Conservation (phyloP, 2,329 filamentous ascomycete genomes). For the Epichloe hybrida region DNA sequence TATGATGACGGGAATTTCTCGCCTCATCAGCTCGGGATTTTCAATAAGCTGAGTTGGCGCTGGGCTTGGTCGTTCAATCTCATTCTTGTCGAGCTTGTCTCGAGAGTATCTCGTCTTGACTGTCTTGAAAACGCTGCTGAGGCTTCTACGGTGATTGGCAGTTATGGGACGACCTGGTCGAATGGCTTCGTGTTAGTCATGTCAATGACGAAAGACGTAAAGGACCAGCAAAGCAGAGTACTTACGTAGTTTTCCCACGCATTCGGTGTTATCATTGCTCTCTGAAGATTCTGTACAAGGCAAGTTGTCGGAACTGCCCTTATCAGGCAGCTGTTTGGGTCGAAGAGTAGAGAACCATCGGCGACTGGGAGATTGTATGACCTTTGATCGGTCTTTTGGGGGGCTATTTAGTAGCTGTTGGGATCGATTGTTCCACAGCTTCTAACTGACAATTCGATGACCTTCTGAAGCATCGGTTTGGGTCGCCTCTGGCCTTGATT, state of each 20-base stretch:
- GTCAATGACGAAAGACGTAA: too few species aligned
- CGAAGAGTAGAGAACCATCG: conserved; percentile 11
- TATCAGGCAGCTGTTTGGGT: not conserved
- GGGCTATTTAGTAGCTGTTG: conserved; percentile 5
- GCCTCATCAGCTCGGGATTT: not conserved
- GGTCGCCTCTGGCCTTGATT: conserved; percentile 5
- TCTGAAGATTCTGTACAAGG: not conserved
- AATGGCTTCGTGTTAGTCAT: not conserved
- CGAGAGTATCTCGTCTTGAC: conserved; percentile 15
- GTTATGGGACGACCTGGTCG: not conserved
- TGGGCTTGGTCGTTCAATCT: not conserved
- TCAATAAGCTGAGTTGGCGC: not conserved
- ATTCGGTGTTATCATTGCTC: not conserved
- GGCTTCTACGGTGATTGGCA: conserved; percentile 13
- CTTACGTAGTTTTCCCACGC: not conserved
- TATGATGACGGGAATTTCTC: not conserved
- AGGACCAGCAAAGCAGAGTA: not conserved
- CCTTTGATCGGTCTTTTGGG: conserved; percentile 1
- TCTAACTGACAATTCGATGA: conserved; percentile 13
- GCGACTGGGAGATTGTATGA: conserved; percentile 1
- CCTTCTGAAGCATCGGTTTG: conserved; percentile 3
- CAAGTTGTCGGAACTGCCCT: not conserved
- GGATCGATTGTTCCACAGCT: conserved; percentile 14
- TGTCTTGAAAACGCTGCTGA: conserved; percentile 17
- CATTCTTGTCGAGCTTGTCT: conserved; percentile 10